A percentile compares a stretch with the other conserved stretches of the same genome.
Evolutionary conservation across 306 rosid species (phyloP).

Genomic region (Carpinus viminea): DNA sequence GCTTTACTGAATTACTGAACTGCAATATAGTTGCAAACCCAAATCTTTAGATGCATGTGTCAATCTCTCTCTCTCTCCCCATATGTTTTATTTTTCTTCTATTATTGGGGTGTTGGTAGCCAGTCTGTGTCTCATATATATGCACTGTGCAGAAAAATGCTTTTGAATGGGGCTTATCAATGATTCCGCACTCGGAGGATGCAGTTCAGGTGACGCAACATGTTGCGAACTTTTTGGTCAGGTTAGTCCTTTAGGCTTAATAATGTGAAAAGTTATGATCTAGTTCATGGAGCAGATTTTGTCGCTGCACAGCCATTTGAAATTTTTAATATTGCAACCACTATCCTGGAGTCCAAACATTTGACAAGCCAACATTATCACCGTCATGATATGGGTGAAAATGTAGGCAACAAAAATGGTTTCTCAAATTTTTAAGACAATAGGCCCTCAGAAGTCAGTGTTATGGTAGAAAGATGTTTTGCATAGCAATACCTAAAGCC

Average conservation of each 20-base stretch:
- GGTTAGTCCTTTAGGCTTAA: constrained; percentile 51
- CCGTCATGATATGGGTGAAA: not conserved
- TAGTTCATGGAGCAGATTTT: not conserved
- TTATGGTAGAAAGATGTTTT: not conserved
- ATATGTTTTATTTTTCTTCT: not conserved
- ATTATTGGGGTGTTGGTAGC: not conserved
- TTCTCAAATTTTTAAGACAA: not conserved
- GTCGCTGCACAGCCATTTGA: not conserved
- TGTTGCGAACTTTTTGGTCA: constrained; percentile 73
- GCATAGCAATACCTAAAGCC: not conserved
- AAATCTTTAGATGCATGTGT: not conserved
- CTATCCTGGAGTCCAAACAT: not conserved
- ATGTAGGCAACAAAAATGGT: not conserved
- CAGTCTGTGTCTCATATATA: not conserved
- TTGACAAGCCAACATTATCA: not conserved
- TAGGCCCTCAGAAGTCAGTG: not conserved
- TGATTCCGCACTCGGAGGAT: constrained; percentile 78
- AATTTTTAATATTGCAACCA: not conserved
- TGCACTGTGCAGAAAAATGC: constrained; percentile 66
- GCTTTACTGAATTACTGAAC: not conserved
- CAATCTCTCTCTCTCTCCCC: not conserved
- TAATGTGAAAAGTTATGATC: not conserved
- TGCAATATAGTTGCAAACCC: not conserved
- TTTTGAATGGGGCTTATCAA: constrained; percentile 72
- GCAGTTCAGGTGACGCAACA: constrained; percentile 78